A percentile compares a stretch with the other conserved stretches of the same genome.
These are phyloP conservation scores for Shiraia bambusicola DNA, from an alignment of 2,329 filamentous ascomycete species.

Conservation along the genomic window DNA sequence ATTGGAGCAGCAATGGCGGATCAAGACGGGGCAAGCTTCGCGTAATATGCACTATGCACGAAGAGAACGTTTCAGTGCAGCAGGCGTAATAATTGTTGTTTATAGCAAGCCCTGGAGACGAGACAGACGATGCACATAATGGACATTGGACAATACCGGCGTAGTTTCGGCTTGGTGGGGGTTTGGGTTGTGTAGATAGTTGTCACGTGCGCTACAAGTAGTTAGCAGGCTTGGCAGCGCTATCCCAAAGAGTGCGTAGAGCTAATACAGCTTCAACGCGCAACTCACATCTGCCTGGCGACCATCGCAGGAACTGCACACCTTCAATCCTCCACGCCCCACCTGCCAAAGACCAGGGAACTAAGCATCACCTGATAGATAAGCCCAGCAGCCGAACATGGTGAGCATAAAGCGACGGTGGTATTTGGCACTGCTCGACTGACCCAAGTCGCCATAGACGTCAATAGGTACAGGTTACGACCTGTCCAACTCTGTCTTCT, in stretches of 20 bases:
- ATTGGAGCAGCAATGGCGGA: conserved; percentile 29
- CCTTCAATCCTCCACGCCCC: no score
- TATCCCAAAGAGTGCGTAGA: conserved; percentile 10
- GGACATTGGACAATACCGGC: background rate
- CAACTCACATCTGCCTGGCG: conserved; percentile 35
- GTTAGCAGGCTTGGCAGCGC: conserved; percentile 14
- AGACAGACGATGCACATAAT: background rate
- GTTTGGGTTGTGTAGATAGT: no score
- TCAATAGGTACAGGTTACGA: conserved; percentile 99
- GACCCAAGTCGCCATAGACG: conserved; percentile 61
- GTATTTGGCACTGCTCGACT: conserved; percentile 13
- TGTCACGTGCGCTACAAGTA: no score
- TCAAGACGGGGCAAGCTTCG: conserved; percentile 13
- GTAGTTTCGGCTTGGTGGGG: background rate
- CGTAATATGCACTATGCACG: conserved; percentile 4
- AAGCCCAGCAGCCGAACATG: conserved; percentile 24
- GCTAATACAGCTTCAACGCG: conserved; percentile 15
- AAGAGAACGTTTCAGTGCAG: background rate
- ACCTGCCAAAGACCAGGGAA: no score
- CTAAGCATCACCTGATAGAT: background rate
- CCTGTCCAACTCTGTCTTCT: conserved; percentile 99
- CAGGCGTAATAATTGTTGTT: background rate
- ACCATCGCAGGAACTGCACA: conserved; percentile 8
- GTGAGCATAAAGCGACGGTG: conserved; percentile 22
- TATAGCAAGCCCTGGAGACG: background rate